Percentiles rank a stretch among this genome's conserved stretches.
Evolutionary conservation across 169 alveolate species (phyloP).

Genomic region (Amoebophrya sp.): DNA sequence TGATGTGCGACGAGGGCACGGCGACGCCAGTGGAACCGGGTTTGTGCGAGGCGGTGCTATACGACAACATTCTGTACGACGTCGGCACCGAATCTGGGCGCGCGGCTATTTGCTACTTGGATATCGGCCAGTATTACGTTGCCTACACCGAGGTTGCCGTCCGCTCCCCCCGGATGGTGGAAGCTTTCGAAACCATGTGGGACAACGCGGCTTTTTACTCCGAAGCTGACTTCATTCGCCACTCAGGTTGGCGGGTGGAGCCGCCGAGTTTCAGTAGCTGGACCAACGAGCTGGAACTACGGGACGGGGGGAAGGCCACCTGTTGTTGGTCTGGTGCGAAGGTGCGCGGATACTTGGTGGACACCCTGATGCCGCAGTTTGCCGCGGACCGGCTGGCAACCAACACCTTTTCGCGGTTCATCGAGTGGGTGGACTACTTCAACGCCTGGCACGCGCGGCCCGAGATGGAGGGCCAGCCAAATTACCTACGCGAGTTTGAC

Average conservation of each 20-base stretch:
- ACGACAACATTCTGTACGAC: not conserved
- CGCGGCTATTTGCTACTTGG: not conserved
- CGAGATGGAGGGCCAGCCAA: not conserved
- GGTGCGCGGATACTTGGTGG: not conserved
- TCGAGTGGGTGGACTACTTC: not conserved
- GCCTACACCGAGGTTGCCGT: not conserved
- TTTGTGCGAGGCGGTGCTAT: not conserved
- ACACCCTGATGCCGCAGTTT: not conserved
- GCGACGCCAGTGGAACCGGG: constrained; percentile 23
- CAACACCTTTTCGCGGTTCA: not conserved
- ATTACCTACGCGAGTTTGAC: not conserved
- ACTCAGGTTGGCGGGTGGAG: not conserved
- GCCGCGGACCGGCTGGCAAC: not conserved
- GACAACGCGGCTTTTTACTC: not conserved
- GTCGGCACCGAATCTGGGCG: not conserved
- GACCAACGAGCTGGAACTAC: not conserved
- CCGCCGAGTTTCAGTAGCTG: not conserved
- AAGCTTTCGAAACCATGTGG: not conserved
- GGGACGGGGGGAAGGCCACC: not conserved
- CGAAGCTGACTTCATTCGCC: not conserved
- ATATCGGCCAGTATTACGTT: not conserved
- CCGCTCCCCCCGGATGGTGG: not conserved
- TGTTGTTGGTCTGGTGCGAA: not conserved
- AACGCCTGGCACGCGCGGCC: not conserved
- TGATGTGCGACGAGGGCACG: constrained; percentile 39